A percentile compares a stretch with the other conserved stretches of the same genome.
Evolutionary conservation across 805 yeast species (phyloP).

Genomic region (Torulaspora indica): DNA sequence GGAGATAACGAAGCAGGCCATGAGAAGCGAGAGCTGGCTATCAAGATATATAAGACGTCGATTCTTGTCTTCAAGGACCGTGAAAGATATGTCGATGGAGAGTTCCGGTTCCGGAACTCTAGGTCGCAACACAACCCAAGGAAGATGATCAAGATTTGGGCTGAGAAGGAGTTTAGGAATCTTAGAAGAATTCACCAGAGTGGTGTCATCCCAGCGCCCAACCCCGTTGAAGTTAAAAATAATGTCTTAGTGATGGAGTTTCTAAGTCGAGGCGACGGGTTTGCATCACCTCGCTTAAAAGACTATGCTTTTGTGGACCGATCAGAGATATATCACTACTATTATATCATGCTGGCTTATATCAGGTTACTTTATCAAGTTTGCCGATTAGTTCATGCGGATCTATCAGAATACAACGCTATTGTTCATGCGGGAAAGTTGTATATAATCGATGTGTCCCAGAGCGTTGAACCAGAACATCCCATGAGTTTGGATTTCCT

Average conservation of each 20-base stretch:
- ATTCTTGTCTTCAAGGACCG: slow-evolving; percentile 95
- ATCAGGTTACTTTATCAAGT: slow-evolving; percentile 84
- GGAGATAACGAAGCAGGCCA: not conserved
- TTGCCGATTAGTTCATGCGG: slow-evolving; percentile 93
- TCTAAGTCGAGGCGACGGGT: slow-evolving; percentile 66
- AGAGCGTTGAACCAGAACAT: slow-evolving; percentile 95
- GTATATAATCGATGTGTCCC: slow-evolving; percentile 93
- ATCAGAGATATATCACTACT: slow-evolving; percentile 61
- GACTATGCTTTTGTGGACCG: slow-evolving; percentile 72
- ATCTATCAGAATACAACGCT: slow-evolving; percentile 88
- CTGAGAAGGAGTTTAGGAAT: slow-evolving; percentile 94
- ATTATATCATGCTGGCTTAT: slow-evolving; percentile 73
- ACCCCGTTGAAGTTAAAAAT: slow-evolving; percentile 80
- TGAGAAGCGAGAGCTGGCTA: slow-evolving; percentile 61
- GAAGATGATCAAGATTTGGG: slow-evolving; percentile 97
- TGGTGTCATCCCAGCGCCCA: slow-evolving; percentile 84
- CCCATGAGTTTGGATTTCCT: slow-evolving; percentile 93
- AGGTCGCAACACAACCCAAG: slow-evolving; percentile 89
- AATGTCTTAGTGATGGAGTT: slow-evolving; percentile 96
- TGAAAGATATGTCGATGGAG: slow-evolving; percentile 94
- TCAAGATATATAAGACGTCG: slow-evolving; percentile 93
- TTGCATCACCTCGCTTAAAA: slow-evolving; percentile 84
- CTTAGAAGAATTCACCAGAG: slow-evolving; percentile 70
- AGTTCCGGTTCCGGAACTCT: slow-evolving; percentile 81
- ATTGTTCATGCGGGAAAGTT: slow-evolving; percentile 75